Evolutionary conservation across 257 asterid genomes (phyloP), one percentile per base, ranked within the genome.

Genomic region (Salvia splendens): DNA sequence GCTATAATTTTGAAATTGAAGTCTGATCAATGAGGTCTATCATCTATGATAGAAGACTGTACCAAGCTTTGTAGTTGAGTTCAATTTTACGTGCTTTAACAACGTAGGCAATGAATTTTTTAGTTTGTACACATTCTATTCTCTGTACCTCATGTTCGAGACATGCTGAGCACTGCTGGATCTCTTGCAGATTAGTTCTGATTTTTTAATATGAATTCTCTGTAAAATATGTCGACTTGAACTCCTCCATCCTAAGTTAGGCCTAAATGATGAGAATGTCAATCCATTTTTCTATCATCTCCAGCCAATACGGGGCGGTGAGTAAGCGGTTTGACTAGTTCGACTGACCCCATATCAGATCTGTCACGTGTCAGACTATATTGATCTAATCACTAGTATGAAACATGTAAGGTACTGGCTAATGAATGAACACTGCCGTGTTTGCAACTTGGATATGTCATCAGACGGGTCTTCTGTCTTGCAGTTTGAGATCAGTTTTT

Each of bases 41-140:
- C 38, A 60, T 42, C 45, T 42, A 49, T 52, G 46, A 60, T 51
- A 73, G 43, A 53, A 60, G 61, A 47, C 43, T 64, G 24, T 43
- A 45, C 32, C 42, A 48, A 43, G 9, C 56, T 32, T 42, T 49
- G 20, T 40, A 38, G 14, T 58, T 42, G 36, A 59, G 59, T 48
- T 51, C 57, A 30, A 42, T 64, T 50, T 45, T 10, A 61, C 50
- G 35, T 49, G 24, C 68, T 70, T 15, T 52, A 43, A 70, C 11
- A 17, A 64, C 16, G 5, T 17, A 12, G 14, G 61, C 53, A 36
- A 36, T 54, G 61, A 74, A 68, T 36, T 68, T 24, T 53, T 15
- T 8, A 35, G 59, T 35, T 52, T 42, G n/a, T 43, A 16, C 15
- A 51, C 40, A 35, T 7, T 30, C 9, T 14, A 24, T 46, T 24